Evolutionary conservation across 805 yeast genomes (phyloP).

Genomic region (Candida loeiensis): DNA sequence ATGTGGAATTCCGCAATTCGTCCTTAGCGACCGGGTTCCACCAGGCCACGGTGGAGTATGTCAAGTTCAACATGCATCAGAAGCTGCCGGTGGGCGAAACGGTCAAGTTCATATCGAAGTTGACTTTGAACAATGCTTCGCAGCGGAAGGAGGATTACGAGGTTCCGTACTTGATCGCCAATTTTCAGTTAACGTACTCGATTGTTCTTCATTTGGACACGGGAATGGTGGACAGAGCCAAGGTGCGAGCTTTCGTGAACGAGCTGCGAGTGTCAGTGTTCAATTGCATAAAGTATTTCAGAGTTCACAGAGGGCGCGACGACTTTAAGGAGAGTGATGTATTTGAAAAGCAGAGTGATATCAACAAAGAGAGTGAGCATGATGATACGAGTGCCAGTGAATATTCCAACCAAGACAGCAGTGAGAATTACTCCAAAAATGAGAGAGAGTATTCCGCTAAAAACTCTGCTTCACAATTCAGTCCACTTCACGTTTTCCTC

Average conservation of each 20-base stretch:
- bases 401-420: no score
- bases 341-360: not conserved
- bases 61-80: conserved; percentile 19
- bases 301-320: not conserved
- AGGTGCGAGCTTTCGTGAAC: conserved; percentile 19
- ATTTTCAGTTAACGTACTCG: conserved; percentile 14
- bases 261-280: conserved; percentile 22
- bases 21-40: conserved; percentile 1
- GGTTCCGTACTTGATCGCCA: conserved; percentile 2
- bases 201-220: conserved; percentile 12
- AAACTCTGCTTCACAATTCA: no score
- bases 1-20: conserved; percentile 21
- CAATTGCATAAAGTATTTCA: conserved; percentile 17
- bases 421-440: no score
- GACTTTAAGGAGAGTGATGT: not conserved
- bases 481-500: conserved; percentile 10
- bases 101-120: conserved; percentile 16
- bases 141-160: conserved; percentile 11
- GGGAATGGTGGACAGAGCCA: conserved; percentile 20
- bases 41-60: conserved; percentile 16
- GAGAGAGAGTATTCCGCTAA: no score
- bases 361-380: no score
- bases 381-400: no score
- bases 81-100: conserved; percentile 15
- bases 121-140: conserved; percentile 13